Conservation (phyloP, 805 yeast genomes). For the Ogataea paraovalis region DNA sequence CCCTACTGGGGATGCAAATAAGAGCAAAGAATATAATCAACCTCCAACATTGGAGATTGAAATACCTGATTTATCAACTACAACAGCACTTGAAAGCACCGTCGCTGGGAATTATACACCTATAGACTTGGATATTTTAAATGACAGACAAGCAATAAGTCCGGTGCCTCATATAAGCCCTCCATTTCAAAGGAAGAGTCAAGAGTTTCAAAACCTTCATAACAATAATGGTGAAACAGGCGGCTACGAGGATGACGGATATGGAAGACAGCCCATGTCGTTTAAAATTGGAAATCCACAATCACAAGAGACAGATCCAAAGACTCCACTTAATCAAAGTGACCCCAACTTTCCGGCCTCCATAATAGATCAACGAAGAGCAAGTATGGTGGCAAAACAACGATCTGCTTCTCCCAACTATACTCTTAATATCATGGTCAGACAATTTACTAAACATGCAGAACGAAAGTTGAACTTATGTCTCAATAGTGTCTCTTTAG, state of each 20-base stretch:
- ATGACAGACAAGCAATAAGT: neutral
- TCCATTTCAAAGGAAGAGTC: neutral
- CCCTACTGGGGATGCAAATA: neutral
- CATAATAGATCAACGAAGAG: conserved; percentile 46
- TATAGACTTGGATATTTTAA: neutral
- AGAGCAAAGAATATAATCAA: neutral
- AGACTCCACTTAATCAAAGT: conserved; percentile 11
- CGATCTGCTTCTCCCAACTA: conserved; percentile 72
- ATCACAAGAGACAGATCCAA: conserved; percentile 6
- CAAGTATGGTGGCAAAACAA: conserved; percentile 31
- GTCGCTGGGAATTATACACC: neutral
- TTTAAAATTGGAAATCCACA: conserved; percentile 24
- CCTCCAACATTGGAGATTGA: neutral
- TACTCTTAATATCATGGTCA: conserved; percentile 88
- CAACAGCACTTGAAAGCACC: neutral
- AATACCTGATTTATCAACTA: neutral
- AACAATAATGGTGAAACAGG: neutral
- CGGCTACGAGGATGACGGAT: conserved; percentile 14
- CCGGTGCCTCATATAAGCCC: neutral
- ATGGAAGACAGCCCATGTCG: conserved; percentile 24
- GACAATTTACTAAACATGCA: conserved; percentile 92
- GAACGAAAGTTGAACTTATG: conserved; percentile 81
- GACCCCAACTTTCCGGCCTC: conserved; percentile 8
- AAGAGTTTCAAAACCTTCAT: neutral
- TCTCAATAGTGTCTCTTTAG: conserved; percentile 56